Conservation (phyloP, 495 filamentous ascomycete genomes). For the Xylaria cubensis region DNA sequence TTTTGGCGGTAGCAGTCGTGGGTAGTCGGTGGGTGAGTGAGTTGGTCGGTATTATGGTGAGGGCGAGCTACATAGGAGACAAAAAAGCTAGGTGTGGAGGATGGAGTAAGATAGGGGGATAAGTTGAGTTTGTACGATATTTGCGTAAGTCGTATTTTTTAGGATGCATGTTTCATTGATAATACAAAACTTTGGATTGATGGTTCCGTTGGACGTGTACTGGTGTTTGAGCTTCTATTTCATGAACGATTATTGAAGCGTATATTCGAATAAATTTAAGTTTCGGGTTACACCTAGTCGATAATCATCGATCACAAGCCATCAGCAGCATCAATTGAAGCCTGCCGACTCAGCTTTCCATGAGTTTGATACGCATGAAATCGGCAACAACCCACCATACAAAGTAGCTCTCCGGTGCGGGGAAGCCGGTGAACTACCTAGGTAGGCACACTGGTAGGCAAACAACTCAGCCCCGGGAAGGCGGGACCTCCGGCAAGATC, state of each 20-base stretch:
- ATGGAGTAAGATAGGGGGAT: neutral
- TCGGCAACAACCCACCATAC: neutral
- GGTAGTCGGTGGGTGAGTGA: neutral
- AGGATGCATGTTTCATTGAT: neutral
- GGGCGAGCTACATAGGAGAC: too few relatives aligned
- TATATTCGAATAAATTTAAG: neutral
- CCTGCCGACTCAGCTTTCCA: neutral
- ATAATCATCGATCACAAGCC: neutral
- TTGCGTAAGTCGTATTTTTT: neutral
- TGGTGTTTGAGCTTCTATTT: neutral
- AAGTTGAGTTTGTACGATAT: neutral
- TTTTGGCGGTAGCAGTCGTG: conserved; percentile 24
- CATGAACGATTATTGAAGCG: neutral
- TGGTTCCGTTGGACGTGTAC: neutral
- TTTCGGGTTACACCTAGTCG: neutral
- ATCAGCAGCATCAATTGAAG: neutral
- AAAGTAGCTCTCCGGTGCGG: neutral
- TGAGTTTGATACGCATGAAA: neutral
- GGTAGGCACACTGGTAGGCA: neutral
- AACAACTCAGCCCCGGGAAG: neutral
- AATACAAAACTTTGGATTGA: neutral
- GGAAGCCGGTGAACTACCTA: neutral
- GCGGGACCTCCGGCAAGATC: neutral
- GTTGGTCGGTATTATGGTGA: neutral
- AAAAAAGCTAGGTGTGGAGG: neutral